Evolutionary conservation across 202 grass and related monocot genomes (phyloP), one percentile per base, ranked within the genome.

Genomic region (Panicum virgatum): DNA sequence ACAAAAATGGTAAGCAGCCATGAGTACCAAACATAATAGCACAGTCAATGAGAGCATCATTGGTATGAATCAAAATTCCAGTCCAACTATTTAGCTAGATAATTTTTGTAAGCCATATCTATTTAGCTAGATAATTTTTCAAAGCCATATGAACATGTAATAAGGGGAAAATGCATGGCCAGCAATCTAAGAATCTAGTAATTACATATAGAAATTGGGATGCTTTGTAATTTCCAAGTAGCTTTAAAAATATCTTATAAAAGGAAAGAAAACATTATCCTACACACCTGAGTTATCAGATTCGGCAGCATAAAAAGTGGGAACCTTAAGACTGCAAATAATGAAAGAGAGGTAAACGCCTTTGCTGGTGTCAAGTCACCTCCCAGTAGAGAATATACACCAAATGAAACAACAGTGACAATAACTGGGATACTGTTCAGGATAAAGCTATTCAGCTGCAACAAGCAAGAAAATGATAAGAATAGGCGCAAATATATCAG

Each of bases 361-460:
- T 96, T 99, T 85, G 96, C 89, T 85, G 96, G 92, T 79, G 96
- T 99, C 64, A 99, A 82, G 45, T 96, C 89, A 66, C 93, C 96
- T 84, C 96, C 96, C 81, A 96, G 60, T 60, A 99, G 87, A 88
- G 96, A 85, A 85, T 88, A 99, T 72, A 96, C 70, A 44, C 96
- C 96, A 82, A 99, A 99, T 53, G 96, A 91, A 82, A 91, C 87
- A 36, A 99, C 91, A 56, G 93, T 95, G 57, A 99, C 96, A 54
- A 99, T 5, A 32, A 99, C 96, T 0, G 96, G 96, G 42, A 96
- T 93, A 83, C 90, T 98, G 87, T 98, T 98, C 74, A 98, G 84
- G 56, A 98, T 85, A 91, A 98, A 98, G 86, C 54, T 93, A 87
- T 98, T 98, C 62, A 98, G 83, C 96, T 98, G 92, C 80, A 93